Conservation (phyloP, 208 protist genomes). For the Leishmania mexicana region DNA sequence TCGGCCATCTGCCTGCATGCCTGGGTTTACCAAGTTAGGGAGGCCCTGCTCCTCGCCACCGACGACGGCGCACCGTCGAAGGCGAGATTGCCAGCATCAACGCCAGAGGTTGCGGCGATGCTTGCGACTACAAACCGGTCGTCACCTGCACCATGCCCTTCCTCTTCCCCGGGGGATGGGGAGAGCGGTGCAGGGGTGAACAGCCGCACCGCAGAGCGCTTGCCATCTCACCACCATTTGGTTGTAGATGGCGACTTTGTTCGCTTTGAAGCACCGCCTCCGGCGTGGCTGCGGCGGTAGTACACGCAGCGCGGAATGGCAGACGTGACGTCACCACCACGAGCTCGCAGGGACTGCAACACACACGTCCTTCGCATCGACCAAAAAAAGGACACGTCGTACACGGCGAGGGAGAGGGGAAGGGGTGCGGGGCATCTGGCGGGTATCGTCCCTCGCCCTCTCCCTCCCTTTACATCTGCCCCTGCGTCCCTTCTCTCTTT, state of each 20-base stretch:
- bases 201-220: not conserved
- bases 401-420: not conserved
- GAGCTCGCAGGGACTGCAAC: not conserved
- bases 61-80: not conserved
- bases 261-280: conserved; percentile 25
- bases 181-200: not conserved
- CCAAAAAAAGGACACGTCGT: not conserved
- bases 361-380: not conserved
- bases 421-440: not conserved
- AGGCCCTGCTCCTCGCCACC: conserved; percentile 24
- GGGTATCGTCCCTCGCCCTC: conserved; percentile 3
- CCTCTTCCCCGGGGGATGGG: not conserved
- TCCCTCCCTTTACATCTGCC: not conserved
- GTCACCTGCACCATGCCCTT: not conserved
- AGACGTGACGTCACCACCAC: not conserved
- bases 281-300: conserved; percentile 10
- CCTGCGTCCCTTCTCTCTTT: not conserved
- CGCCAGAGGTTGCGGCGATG: not conserved
- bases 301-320: not conserved
- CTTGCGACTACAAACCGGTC: not conserved
- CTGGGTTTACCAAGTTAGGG: conserved; percentile 66
- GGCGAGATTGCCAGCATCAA: not conserved
- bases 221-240: not conserved
- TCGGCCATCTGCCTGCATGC: conserved; percentile 69
- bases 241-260: conserved; percentile 7